A percentile compares a stretch with the other conserved stretches of the same genome.
These are phyloP conservation scores for Clonostachys solani DNA, from an alignment of 2,329 filamentous ascomycete species.

Conservation along the genomic window DNA sequence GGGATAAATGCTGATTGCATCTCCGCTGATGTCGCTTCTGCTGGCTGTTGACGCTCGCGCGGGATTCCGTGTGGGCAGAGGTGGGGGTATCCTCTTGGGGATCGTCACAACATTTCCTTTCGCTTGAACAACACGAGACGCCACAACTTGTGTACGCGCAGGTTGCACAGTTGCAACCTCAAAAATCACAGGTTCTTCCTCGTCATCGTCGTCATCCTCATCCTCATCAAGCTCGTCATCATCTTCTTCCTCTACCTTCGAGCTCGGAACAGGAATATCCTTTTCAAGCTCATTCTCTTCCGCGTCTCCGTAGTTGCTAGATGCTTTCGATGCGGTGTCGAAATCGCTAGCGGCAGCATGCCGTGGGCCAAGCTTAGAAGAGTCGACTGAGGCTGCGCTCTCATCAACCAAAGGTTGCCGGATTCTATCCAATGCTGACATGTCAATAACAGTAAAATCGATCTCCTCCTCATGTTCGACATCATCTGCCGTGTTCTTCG, in stretches of 20 bases:
- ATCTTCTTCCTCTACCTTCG: conserved; percentile 3
- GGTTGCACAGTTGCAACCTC: conserved; percentile 59
- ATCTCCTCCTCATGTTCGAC: conserved; percentile 48
- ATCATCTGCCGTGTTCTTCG: conserved; percentile 1
- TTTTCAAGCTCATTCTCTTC: conserved; percentile 5
- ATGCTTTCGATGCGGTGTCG: conserved; percentile 15
- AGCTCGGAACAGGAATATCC: background rate
- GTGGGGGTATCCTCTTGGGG: conserved; percentile 72
- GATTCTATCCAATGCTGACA: conserved; percentile 41
- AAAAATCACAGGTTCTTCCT: conserved; percentile 65
- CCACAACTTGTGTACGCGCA: conserved; percentile 49
- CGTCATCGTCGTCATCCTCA: conserved; percentile 41
- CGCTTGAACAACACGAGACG: conserved; percentile 63
- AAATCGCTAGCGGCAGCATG: conserved; percentile 10
- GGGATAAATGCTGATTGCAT: conserved; percentile 40
- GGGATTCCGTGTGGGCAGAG: conserved; percentile 74
- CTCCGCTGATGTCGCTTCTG: conserved; percentile 52
- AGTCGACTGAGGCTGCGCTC: background rate
- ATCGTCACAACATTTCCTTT: conserved; percentile 83
- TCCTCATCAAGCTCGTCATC: conserved; percentile 23
- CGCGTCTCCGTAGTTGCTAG: conserved; percentile 15
- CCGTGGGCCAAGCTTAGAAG: background rate
- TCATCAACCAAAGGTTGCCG: conserved; percentile 19
- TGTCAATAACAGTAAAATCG: conserved; percentile 56
- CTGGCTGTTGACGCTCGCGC: conserved; percentile 52